Percentiles rank a stretch among this genome's conserved stretches.
These are phyloP conservation scores for Pichia terricola DNA, from an alignment of 1,139 yeast genomes.

Conservation along the genomic window DNA sequence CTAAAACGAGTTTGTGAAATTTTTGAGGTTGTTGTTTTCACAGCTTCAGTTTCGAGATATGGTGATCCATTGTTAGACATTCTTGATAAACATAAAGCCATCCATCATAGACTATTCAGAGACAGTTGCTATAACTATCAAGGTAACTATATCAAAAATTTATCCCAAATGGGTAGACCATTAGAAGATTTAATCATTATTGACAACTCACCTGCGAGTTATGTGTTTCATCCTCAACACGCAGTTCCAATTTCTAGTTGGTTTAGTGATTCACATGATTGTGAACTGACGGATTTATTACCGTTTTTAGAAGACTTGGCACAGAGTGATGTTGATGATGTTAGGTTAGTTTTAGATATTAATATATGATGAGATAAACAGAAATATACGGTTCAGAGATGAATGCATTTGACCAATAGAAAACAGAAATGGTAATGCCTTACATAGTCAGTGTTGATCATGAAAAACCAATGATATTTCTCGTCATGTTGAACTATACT, in stretches of 20 bases:
- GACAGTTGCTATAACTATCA: constrained; percentile 75
- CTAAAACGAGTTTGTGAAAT: constrained; percentile 72
- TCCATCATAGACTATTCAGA: constrained; percentile 88
- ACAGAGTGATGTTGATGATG: constrained; percentile 61
- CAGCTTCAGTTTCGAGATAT: constrained; percentile 90
- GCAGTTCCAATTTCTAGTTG: constrained; percentile 97
- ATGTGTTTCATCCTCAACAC: constrained; percentile 94
- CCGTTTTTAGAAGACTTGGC: constrained; percentile 87
- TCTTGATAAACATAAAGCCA: constrained; percentile 59
- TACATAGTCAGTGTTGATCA: no score
- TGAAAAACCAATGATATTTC: no score
- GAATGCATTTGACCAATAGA: neutral
- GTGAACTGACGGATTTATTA: constrained; percentile 81
- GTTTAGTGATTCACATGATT: constrained; percentile 97
- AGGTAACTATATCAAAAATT: constrained; percentile 89
- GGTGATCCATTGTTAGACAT: constrained; percentile 93
- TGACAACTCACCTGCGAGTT: constrained; percentile 96
- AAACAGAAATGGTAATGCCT: no score
- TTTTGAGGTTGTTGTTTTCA: constrained; percentile 91
- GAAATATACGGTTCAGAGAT: neutral
- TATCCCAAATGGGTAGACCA: constrained; percentile 91
- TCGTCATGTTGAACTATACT: no score
- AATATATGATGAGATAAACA: constrained; percentile 30
- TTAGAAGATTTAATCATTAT: constrained; percentile 76
- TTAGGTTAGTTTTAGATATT: constrained; percentile 75